These are phyloP conservation scores for Lentinula detonsa DNA, from an alignment of 768 basidiomycete species.

Conservation along the genomic window DNA sequence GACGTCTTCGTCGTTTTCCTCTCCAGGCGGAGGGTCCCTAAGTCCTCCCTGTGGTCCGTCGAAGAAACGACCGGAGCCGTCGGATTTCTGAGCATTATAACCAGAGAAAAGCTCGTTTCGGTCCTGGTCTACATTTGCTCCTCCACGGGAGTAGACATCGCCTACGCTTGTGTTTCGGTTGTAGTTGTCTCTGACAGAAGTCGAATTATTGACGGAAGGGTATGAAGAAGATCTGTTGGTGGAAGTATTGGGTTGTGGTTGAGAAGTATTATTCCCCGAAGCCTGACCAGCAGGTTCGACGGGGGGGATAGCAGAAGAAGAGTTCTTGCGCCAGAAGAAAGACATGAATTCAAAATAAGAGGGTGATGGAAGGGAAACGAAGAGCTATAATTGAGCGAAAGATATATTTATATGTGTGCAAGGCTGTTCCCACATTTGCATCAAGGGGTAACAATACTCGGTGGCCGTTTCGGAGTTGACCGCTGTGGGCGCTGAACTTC, in stretches of 20 bases:
- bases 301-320: slow-evolving; percentile 61
- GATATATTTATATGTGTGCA: neutral
- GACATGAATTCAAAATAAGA: slow-evolving; percentile 45
- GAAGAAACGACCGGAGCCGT: slow-evolving; percentile 60
- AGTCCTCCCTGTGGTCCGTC: slow-evolving; percentile 46
- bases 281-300: slow-evolving; percentile 30
- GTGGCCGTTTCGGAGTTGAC: too few relatives aligned
- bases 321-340: slow-evolving; percentile 41
- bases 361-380: slow-evolving; percentile 38
- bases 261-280: slow-evolving; percentile 17
- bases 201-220: neutral
- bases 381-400: slow-evolving; percentile 3
- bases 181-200: slow-evolving; percentile 34
- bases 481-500: too few relatives aligned
- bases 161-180: slow-evolving; percentile 48
- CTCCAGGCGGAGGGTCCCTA: slow-evolving; percentile 47
- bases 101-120: slow-evolving; percentile 74
- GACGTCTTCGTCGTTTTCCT: slow-evolving; percentile 81
- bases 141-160: slow-evolving; percentile 62
- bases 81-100: slow-evolving; percentile 49
- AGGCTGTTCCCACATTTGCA: neutral
- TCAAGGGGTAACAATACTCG: neutral
- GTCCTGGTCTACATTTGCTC: slow-evolving; percentile 54
- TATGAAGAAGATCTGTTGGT: slow-evolving; percentile 18
- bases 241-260: slow-evolving; percentile 17